phyloP scores from a whole-genome alignment of 2,329 filamentous ascomycete genomes.

The Stylonectria norvegica region DNA sequence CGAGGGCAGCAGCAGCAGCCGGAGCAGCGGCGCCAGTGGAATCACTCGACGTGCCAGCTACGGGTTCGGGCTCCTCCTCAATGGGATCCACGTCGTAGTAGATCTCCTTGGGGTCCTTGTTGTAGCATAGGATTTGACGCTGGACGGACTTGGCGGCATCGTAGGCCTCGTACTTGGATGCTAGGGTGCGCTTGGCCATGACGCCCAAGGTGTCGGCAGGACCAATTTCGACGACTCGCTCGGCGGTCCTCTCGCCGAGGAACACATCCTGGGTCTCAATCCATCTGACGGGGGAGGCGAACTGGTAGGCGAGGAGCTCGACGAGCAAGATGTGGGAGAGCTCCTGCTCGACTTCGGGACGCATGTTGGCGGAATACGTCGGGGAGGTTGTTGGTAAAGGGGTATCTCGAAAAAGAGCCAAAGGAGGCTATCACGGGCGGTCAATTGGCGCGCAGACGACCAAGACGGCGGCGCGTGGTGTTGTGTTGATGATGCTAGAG shows the following conservation, averaged over 20 bases:
- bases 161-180: conserved; percentile 97
- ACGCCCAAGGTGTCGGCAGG: conserved; percentile 94
- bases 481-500: conserved; percentile 21
- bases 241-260: conserved; percentile 89
- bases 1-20: conserved; percentile 52
- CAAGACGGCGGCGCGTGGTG: conserved; percentile 13
- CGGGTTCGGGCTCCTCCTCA: conserved; percentile 77
- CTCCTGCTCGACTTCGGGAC: conserved; percentile 98
- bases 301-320: conserved; percentile 98
- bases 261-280: conserved; percentile 99
- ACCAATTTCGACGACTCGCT: conserved; percentile 96
- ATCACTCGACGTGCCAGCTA: conserved; percentile 46
- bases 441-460: conserved; percentile 19
- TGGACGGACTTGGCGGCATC: conserved; percentile 95
- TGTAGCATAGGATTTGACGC: conserved; percentile 97
- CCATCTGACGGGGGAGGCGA: conserved; percentile 98
- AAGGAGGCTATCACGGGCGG: conserved; percentile 23
- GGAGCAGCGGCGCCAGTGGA: conserved; percentile 50
- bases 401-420: conserved; percentile 30
- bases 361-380: conserved; percentile 61
- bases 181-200: conserved; percentile 94
- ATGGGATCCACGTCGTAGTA: conserved; percentile 98
- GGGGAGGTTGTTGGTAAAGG: conserved; percentile 24
- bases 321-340: conserved; percentile 97
- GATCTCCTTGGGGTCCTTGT: conserved; percentile 98